phyloP scores from a whole-genome alignment of 2,329 filamentous ascomycete species.

The Coniochaeta hoffmannii region DNA sequence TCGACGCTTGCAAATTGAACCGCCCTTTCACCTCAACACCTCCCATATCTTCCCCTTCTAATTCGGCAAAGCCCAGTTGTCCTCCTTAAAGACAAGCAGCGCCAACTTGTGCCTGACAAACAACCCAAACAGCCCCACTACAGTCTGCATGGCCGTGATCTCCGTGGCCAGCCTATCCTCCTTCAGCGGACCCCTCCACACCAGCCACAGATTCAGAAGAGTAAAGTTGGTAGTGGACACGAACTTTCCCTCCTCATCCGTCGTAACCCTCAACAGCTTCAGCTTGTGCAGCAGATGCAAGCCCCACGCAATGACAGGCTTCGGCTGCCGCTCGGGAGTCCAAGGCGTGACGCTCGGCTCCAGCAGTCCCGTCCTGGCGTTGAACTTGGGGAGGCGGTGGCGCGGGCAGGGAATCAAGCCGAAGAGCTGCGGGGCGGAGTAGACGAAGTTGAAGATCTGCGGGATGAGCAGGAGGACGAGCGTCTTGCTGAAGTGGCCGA shows the following conservation, averaged over 20 bases:
- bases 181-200: slow-evolving; percentile 86
- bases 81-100: slow-evolving; percentile 79
- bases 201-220: slow-evolving; percentile 89
- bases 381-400: slow-evolving; percentile 85
- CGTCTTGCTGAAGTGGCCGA: slow-evolving; percentile 97
- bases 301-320: slow-evolving; percentile 49
- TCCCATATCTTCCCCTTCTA: background rate
- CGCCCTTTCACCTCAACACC: background rate
- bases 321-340: slow-evolving; percentile 60
- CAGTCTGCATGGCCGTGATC: slow-evolving; percentile 69
- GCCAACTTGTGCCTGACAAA: slow-evolving; percentile 82
- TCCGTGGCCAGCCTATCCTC: slow-evolving; percentile 79
- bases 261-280: slow-evolving; percentile 59
- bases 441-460: slow-evolving; percentile 94
- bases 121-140: slow-evolving; percentile 71
- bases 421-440: slow-evolving; percentile 88
- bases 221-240: slow-evolving; percentile 84
- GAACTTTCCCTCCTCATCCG: slow-evolving; percentile 62
- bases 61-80: slow-evolving; percentile 55
- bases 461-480: slow-evolving; percentile 83
- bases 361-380: slow-evolving; percentile 72
- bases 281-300: slow-evolving; percentile 64
- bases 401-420: slow-evolving; percentile 84
- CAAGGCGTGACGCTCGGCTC: slow-evolving; percentile 81
- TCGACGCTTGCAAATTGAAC: no score